Evolutionary conservation across 2,329 filamentous ascomycete species (phyloP).

Genomic region (Zymoseptoria ardabiliae): DNA sequence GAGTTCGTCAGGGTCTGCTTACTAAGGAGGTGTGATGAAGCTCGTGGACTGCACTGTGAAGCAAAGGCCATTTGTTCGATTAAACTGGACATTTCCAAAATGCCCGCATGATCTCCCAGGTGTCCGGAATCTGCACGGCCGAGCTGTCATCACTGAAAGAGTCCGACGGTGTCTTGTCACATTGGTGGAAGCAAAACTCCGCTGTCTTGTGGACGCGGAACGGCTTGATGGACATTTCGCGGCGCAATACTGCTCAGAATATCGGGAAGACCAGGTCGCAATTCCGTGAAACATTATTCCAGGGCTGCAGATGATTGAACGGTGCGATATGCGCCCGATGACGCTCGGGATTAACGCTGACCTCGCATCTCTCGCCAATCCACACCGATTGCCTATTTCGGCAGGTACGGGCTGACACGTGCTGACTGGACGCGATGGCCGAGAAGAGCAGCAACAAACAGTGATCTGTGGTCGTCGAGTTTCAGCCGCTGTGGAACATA

Average conservation of each 20-base stretch:
- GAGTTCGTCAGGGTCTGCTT: not conserved
- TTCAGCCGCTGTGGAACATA: not conserved
- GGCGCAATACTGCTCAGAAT: not conserved
- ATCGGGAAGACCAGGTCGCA: not conserved
- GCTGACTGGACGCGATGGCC: too few relatives aligned
- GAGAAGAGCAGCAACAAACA: not conserved
- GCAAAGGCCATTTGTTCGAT: not conserved
- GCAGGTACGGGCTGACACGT: too few relatives aligned
- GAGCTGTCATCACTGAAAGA: too few relatives aligned
- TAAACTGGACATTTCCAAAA: not conserved
- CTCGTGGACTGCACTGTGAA: not conserved
- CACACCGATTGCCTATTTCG: too few relatives aligned
- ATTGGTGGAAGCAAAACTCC: not conserved
- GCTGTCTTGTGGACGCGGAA: not conserved
- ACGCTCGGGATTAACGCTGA: too few relatives aligned
- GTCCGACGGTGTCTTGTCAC: too few relatives aligned
- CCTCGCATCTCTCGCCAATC: too few relatives aligned
- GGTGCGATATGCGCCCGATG: not conserved
- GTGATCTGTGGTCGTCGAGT: not conserved
- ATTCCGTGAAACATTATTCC: not conserved
- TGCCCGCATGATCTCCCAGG: too few relatives aligned
- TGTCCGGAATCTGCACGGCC: too few relatives aligned
- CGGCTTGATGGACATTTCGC: not conserved
- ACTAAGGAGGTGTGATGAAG: not conserved
- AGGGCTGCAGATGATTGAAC: not conserved